A percentile compares a stretch with the other conserved stretches of the same genome.
phyloP scores from a whole-genome alignment of 2,329 filamentous ascomycete genomes.

The Hypoxylon sp. region DNA sequence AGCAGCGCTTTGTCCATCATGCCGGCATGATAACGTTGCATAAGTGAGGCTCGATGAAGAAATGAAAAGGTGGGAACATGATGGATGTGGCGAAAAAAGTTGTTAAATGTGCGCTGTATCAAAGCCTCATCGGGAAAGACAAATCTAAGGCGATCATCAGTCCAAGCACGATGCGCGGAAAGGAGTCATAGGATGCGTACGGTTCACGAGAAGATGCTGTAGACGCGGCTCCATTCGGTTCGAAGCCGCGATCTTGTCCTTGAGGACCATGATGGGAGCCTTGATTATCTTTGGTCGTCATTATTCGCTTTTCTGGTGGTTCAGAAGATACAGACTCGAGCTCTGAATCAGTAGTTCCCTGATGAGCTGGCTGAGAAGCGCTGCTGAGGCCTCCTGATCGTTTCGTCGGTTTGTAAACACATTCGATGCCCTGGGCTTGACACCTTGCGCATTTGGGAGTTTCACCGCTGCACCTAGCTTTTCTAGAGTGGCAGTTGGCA shows the following conservation, averaged over 20 bases:
- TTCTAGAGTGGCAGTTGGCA: constrained; percentile 70
- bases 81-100: constrained; percentile 72
- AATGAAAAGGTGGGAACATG: constrained; percentile 73
- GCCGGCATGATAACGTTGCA: constrained; percentile 71
- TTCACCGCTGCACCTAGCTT: constrained; percentile 72
- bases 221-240: constrained; percentile 39
- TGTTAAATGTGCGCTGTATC: constrained; percentile 67
- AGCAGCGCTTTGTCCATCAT: constrained; percentile 69
- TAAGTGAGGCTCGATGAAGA: constrained; percentile 70
- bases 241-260: constrained; percentile 50
- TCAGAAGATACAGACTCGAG: constrained; percentile 55
- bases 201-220: constrained; percentile 46
- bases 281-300: constrained; percentile 53
- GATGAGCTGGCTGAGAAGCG: constrained; percentile 42
- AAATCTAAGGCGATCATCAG: constrained; percentile 58
- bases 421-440: constrained; percentile 68
- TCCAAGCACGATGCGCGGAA: constrained; percentile 34
- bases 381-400: constrained; percentile 51
- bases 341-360: constrained; percentile 53
- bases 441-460: constrained; percentile 68
- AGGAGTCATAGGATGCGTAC: constrained; percentile 46
- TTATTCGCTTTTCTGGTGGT: constrained; percentile 53
- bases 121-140: constrained; percentile 62
- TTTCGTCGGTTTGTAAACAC: constrained; percentile 64
- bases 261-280: constrained; percentile 53